These are phyloP conservation scores for Syzygium malaccense DNA, from an alignment of 441 rosid genomes.

Conservation along the genomic window DNA sequence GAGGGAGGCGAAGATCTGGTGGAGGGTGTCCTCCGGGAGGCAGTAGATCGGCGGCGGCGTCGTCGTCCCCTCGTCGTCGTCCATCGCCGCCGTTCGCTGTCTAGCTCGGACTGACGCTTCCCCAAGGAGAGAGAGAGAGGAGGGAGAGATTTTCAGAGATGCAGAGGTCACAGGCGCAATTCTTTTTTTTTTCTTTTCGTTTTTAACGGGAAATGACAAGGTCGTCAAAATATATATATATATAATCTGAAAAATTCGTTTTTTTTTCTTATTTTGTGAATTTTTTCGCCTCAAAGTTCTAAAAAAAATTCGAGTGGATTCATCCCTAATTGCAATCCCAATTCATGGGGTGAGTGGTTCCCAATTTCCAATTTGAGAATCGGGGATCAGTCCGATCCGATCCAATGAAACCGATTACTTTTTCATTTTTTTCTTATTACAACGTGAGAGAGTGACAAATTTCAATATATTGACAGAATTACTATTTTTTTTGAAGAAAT, in stretches of 20 bases:
- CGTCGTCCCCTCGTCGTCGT: slow-evolving; percentile 15
- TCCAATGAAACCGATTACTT: no score
- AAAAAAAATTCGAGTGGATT: background rate
- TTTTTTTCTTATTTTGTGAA: background rate
- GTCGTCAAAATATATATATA: background rate
- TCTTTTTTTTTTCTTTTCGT: background rate
- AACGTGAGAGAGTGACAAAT: no score
- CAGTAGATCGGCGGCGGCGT: slow-evolving; percentile 50
- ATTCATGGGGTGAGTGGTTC: no score
- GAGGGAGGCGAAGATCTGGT: slow-evolving; percentile 78
- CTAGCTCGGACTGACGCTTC: background rate
- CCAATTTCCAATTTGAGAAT: no score
- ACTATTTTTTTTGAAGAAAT: no score
- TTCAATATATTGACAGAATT: no score
- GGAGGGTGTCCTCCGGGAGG: slow-evolving; percentile 70
- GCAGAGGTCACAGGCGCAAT: background rate
- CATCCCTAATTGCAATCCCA: background rate
- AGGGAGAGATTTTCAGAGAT: background rate
- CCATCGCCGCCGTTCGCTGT: slow-evolving; percentile 26
- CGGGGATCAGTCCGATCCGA: fast-evolving
- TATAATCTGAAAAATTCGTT: background rate
- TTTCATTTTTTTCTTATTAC: no score
- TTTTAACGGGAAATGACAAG: background rate
- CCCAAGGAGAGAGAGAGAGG: background rate
- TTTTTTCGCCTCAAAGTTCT: background rate